These are phyloP conservation scores for Backusella australiensis DNA, from an alignment of 192 early-diverging fungal genomes.

Conservation along the genomic window DNA sequence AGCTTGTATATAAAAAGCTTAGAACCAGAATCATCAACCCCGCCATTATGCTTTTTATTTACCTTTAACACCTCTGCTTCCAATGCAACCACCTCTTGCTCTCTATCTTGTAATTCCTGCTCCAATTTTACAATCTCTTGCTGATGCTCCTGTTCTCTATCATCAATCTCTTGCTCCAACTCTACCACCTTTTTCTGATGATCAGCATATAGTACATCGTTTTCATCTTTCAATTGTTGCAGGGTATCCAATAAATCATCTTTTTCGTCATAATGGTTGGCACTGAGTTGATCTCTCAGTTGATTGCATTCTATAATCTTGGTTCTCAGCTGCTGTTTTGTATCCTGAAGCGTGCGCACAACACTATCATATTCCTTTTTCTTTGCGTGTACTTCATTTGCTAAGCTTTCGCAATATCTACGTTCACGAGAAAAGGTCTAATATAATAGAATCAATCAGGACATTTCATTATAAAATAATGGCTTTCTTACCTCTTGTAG, in stretches of 20 bases:
- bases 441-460: too few relatives aligned
- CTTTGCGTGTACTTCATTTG: slow-evolving; percentile 1
- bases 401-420: background rate
- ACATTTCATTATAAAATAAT: too few relatives aligned
- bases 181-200: background rate
- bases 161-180: slow-evolving; percentile 15
- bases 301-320: slow-evolving; percentile 24
- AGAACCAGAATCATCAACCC: background rate
- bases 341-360: slow-evolving; percentile 11
- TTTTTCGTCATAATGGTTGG: background rate
- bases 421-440: background rate
- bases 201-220: background rate
- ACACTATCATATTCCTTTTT: slow-evolving; percentile 39
- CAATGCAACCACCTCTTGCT: slow-evolving; percentile 29
- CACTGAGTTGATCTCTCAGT: slow-evolving; percentile 7
- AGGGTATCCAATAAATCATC: slow-evolving; percentile 11
- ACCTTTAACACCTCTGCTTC: slow-evolving; percentile 32
- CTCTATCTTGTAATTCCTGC: slow-evolving; percentile 27
- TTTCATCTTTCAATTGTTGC: slow-evolving; percentile 4
- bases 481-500: slow-evolving; percentile 7
- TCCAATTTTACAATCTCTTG: slow-evolving; percentile 22
- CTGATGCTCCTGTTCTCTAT: slow-evolving; percentile 21
- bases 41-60: background rate
- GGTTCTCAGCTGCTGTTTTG: slow-evolving; percentile 23
- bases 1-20: background rate